Base-by-base conservation (phyloP, 1,284 basidiomycete species). In the Cerioporus squamosus region DNA sequence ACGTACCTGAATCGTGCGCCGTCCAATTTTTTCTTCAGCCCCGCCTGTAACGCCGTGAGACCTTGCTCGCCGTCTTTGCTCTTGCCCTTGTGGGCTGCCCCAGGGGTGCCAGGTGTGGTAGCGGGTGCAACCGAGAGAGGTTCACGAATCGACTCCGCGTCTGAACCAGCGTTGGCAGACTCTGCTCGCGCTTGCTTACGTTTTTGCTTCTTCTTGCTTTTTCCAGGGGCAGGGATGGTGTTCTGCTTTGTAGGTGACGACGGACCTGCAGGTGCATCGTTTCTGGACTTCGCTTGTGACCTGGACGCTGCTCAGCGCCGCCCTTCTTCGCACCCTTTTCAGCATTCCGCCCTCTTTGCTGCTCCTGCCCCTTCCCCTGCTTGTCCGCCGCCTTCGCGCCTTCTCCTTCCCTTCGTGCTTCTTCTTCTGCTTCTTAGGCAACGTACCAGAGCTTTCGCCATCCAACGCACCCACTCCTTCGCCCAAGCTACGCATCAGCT, bases 1-100 rank as follows among this genome's bases (percentile, higher is more conserved):
- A 64, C 79, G 67, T 52, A 91, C 92, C 94, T 84, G 74, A 96
- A 96, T 26, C 90, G 84, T 15, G 94, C 93, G 1, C 94, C 94
- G 59, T 91, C 88, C 43, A 96, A 74, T 64, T 84, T 92, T 46
- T 87, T 79, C 72, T 85, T 92, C 85, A 95, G 90, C 24, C 74
- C 78, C 52, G 81, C 81, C 71, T 96, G 94, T 67, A 95, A 76
- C 12, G 81, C 73, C 5, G 94, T 95, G 48, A 95, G 75, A 14
- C 78, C 75, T 22, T 65, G 43, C 18, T 65, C 18, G 3, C n/a
- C 26, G 5, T 53, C 53, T 43, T 42, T 43, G 18, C 46, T 17
- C 40, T 58, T 55, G 29, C 12, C 42, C 18, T 26, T 42, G 15
- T 44, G 36, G 15, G 51, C 51, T 12, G 45, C 51, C 46, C 36